Evolutionary conservation across 1,284 basidiomycete species (phyloP).

Genomic region (Moniliophthora roreri): DNA sequence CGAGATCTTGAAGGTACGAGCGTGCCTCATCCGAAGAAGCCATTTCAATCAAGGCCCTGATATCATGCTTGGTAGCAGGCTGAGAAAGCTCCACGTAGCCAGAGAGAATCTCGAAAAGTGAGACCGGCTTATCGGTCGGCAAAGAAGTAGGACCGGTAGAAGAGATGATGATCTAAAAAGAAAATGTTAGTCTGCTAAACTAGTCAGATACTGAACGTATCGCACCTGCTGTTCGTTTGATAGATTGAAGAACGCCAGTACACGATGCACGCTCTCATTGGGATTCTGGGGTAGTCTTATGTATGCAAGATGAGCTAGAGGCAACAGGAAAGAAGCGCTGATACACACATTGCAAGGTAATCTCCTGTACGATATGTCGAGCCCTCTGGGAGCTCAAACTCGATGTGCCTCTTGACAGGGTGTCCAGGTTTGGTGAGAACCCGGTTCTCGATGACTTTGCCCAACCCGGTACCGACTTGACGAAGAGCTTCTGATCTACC

Average conservation of each 20-base stretch:
- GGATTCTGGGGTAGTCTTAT: conserved; percentile 41
- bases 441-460: conserved; percentile 39
- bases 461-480: conserved; percentile 39
- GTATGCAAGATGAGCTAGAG: neutral
- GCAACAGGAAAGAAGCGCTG: neutral
- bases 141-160: conserved; percentile 40
- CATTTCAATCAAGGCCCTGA: conserved; percentile 26
- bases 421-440: conserved; percentile 38
- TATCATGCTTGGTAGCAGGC: conserved; percentile 40
- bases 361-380: conserved; percentile 44
- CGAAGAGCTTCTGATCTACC: conserved; percentile 36
- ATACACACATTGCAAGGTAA: conserved; percentile 45
- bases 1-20: conserved; percentile 28
- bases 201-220: neutral
- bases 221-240: conserved; percentile 41
- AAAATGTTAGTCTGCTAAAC: neutral
- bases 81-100: conserved; percentile 52
- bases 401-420: conserved; percentile 44
- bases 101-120: conserved; percentile 33
- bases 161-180: conserved; percentile 35
- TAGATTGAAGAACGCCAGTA: conserved; percentile 36
- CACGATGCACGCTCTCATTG: conserved; percentile 35
- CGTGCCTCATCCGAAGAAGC: conserved; percentile 20
- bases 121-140: conserved; percentile 37
- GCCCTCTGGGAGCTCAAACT: conserved; percentile 42